Base-by-base conservation (phyloP, 495 filamentous ascomycete species). In the Daldinia grandis region DNA sequence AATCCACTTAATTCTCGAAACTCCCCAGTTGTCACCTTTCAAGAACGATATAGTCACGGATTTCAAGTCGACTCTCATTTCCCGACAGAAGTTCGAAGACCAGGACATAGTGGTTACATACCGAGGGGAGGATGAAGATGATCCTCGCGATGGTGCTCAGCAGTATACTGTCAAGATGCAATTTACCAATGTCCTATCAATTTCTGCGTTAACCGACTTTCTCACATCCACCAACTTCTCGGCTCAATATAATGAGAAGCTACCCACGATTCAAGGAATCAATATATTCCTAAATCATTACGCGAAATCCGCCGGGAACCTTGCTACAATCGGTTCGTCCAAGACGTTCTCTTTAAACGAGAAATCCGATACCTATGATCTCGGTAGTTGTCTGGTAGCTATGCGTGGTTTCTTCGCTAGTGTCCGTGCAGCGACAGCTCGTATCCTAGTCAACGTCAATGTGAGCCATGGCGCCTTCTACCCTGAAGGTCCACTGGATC, bases 321-420 rank as follows among this genome's bases (percentile, higher is more conserved):
- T 69, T 8, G 58, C 69, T 9, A 73, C 71, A 53, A 64, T 72
- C 30, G 76, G 73, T 0, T 35, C 63, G 8, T 72, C 69, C 6
- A 69, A 66, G 47, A 71, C 72, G 7, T 80, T 78, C 28, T 56
- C 53, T 19, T 10, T 56, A 14, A 56, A 8, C 59, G 65, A 28
- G 37, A 72, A 24, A 53, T 56, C 53, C n/a, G 53, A 56, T 12
- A 56, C 30, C n/a, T 35, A 72, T 38, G 53, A 66, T 42, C 28
- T 17, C 53, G 56, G n/a, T 17, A 76, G 72, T 37, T 85, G 85
- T 9, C 78, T 89, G 0, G 78, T 80, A 15, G 86, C 83, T 0
- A 69, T 87, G 1, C 78, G 87, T 50, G 87, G 88, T 0, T 89
- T 81, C 70, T 88, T 86, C 71, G 74, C 84, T 17, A 89, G 87